Evolutionary conservation across 1,139 yeast genomes (phyloP).

Genomic region (Suhomyces ambrosiae): DNA sequence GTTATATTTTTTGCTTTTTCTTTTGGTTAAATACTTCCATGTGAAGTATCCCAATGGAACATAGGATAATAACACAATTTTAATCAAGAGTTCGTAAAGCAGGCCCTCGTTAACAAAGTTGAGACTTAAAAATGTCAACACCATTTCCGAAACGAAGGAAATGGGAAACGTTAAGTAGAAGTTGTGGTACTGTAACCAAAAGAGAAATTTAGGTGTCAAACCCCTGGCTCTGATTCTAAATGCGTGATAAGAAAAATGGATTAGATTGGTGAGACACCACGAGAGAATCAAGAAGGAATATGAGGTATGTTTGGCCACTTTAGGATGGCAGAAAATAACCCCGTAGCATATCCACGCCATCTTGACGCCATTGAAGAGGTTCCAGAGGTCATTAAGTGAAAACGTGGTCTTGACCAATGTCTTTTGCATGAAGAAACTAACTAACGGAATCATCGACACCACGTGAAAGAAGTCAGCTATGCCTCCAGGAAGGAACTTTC

Average conservation of each 20-base stretch:
- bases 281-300: conserved; percentile 51
- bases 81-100: conserved; percentile 30
- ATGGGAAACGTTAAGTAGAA: conserved; percentile 50
- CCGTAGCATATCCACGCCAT: conserved; percentile 49
- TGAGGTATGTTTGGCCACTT: conserved; percentile 49
- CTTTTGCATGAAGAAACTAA: conserved; percentile 29
- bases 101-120: conserved; percentile 42
- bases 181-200: conserved; percentile 43
- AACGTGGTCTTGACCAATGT: conserved; percentile 17
- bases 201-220: conserved; percentile 30
- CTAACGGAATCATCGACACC: conserved; percentile 39
- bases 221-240: conserved; percentile 46
- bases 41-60: conserved; percentile 41
- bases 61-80: conserved; percentile 33
- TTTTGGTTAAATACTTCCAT: conserved; percentile 34
- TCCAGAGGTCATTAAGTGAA: conserved; percentile 27
- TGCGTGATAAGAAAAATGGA: conserved; percentile 49
- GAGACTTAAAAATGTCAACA: conserved; percentile 53
- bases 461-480: conserved; percentile 64
- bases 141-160: conserved; percentile 51
- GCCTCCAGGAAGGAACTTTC: conserved; percentile 66
- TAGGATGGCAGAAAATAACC: conserved; percentile 50
- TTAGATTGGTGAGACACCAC: conserved; percentile 46
- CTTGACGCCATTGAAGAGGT: conserved; percentile 31
- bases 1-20: conserved; percentile 27